Conservation (phyloP, 1,139 yeast genomes). For the Geotrichum aggregatum region DNA sequence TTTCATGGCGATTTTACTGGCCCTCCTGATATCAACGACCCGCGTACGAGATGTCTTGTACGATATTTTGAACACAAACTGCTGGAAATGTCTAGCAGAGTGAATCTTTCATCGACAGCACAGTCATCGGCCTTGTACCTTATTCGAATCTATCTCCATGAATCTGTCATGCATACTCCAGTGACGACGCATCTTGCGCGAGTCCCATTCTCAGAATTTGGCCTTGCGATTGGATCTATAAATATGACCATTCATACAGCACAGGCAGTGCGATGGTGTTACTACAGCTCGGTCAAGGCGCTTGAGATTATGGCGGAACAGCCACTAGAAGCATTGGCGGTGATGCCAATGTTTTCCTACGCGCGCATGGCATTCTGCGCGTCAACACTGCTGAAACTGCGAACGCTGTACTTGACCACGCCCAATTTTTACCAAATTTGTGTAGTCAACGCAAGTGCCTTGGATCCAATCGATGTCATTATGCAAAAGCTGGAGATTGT, state of each 20-base stretch:
- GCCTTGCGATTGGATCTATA: conserved; percentile 32
- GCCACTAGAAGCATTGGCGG: conserved; percentile 39
- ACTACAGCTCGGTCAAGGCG: conserved; percentile 25
- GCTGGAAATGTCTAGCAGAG: background rate
- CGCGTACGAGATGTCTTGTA: conserved; percentile 28
- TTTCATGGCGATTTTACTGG: conserved; percentile 29
- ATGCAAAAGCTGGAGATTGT: conserved; percentile 35
- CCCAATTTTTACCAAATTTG: conserved; percentile 48
- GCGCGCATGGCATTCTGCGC: conserved; percentile 66
- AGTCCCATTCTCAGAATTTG: conserved; percentile 40
- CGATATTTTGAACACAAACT: conserved; percentile 30
- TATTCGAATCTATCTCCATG: conserved; percentile 71
- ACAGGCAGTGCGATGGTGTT: conserved; percentile 28
- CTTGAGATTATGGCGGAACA: conserved; percentile 24
- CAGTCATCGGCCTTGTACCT: conserved; percentile 40
- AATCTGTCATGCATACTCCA: conserved; percentile 46
- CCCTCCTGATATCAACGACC: conserved; percentile 34
- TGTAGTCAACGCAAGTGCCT: conserved; percentile 46
- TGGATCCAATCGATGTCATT: conserved; percentile 46
- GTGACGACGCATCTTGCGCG: conserved; percentile 33
- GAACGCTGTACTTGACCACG: conserved; percentile 54
- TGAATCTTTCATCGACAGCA: background rate
- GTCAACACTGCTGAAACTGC: conserved; percentile 58
- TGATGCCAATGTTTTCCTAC: conserved; percentile 58
- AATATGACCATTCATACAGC: conserved; percentile 26